phyloP scores from a whole-genome alignment of 768 basidiomycete species.

The Calocybe cyanea region DNA sequence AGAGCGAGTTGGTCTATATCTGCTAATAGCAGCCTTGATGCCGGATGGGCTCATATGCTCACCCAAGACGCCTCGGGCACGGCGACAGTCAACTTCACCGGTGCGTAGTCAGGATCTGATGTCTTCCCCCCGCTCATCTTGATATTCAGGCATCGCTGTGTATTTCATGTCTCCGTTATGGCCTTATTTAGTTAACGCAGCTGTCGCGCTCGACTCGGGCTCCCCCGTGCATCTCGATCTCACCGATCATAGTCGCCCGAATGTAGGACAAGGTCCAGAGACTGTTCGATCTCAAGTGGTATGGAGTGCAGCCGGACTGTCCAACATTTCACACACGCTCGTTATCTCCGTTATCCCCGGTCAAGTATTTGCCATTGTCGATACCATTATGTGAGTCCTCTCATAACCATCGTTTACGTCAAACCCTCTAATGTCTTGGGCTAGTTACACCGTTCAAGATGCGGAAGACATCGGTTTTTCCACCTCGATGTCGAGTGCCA shows the following conservation, averaged over 20 bases:
- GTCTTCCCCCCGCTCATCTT: neutral
- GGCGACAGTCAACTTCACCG: slow-evolving; percentile 40
- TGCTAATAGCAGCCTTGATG: slow-evolving; percentile 27
- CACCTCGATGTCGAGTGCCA: slow-evolving; percentile 11
- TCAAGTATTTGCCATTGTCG: slow-evolving; percentile 33
- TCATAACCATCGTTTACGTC: slow-evolving; percentile 2
- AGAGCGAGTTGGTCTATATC: slow-evolving; percentile 27
- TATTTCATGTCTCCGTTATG: slow-evolving; percentile 42
- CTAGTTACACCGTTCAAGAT: slow-evolving; percentile 23
- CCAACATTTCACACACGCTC: slow-evolving; percentile 31
- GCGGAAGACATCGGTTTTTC: slow-evolving; percentile 14
- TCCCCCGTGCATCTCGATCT: slow-evolving; percentile 31
- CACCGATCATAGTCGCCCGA: slow-evolving; percentile 30
- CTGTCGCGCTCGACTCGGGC: slow-evolving; percentile 35
- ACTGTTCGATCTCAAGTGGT: slow-evolving; percentile 33
- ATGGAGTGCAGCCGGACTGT: slow-evolving; percentile 31
- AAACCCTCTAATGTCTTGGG: neutral
- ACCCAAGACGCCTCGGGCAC: slow-evolving; percentile 24
- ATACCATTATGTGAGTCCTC: slow-evolving; percentile 31
- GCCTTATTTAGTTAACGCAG: slow-evolving; percentile 42
- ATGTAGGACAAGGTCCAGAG: slow-evolving; percentile 29
- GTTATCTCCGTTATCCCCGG: slow-evolving; percentile 33
- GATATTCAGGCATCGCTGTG: slow-evolving; percentile 34
- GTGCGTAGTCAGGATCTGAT: slow-evolving; percentile 19
- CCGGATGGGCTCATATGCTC: slow-evolving; percentile 26